Base-by-base conservation (phyloP, 495 filamentous ascomycete species). In the Aspergillus bertholletiae region DNA sequence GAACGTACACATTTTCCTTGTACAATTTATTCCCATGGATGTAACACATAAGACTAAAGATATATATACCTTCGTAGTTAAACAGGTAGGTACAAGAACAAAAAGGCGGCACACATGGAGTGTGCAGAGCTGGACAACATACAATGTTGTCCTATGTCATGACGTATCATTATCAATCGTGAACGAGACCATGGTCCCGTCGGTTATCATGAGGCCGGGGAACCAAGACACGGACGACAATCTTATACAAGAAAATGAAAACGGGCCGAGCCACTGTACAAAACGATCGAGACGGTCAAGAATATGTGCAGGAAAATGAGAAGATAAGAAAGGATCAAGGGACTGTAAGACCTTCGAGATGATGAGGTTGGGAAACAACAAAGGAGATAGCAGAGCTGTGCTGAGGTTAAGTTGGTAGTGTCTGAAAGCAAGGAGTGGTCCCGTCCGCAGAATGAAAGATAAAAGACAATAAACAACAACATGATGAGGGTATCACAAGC, bases 151-250 rank as follows among this genome's bases (percentile, higher is more conserved):
- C 27, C 56, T 26, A 34, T 47, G 41, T 59, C 51, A 37, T 50
- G 39, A 40, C 21, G 44, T 50, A 54, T 60, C 56, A 57, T 60
- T 60, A 61, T 51, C 60, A 59, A 55, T 18, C 56, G 35, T 64
- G 26, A 55, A 23, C 24, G 41, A 52, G 41, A 45, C 23, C 24
- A 28, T n/a, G 12, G 27, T 60, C 46, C 28, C 54, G 50, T 46
- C 13, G 27, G 21, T 24, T 30, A 44, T 44, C 47, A 46, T 32
- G 20, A 45, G 35, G 37, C 22, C 49, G 27, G 24, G 26, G n/a
- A 23, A 32, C 52, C 35, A 48, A 46, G 37, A 43, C 50, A 48
- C 28, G 32, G 54, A 50, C 24, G 45, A 34, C 23, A 40, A 30
- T 48, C 32, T 55, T 53, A 44, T 53, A 41, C 52, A 63, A 48